Percentiles rank a stretch among this genome's conserved stretches.
These are phyloP conservation scores for Drechslerella dactyloides DNA, from an alignment of 2,329 filamentous ascomycete species.

Conservation along the genomic window DNA sequence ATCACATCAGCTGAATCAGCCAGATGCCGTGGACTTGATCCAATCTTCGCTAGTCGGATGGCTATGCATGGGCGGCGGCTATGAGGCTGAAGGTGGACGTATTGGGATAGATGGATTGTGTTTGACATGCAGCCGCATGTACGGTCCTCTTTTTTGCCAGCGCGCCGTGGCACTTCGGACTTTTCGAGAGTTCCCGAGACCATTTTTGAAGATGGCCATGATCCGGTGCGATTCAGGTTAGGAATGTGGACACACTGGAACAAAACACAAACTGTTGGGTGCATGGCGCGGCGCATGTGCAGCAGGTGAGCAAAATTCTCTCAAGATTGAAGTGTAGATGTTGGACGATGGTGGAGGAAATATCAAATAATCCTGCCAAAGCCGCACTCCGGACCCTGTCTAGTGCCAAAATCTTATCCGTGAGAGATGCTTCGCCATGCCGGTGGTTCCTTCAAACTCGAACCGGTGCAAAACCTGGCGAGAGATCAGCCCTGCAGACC, in stretches of 20 bases:
- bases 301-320: no score
- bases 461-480: no score
- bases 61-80: constrained; percentile 10
- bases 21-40: not conserved
- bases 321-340: no score
- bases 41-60: not conserved
- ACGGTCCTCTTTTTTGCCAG: constrained; percentile 32
- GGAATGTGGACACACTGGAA: constrained; percentile 38
- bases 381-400: no score
- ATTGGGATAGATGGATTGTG: not conserved
- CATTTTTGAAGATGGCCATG: constrained; percentile 13
- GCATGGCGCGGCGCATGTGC: no score
- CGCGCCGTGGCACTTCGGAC: constrained; percentile 30
- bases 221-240: constrained; percentile 16
- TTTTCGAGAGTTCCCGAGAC: no score
- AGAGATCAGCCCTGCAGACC: no score
- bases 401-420: no score
- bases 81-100: constrained; percentile 32
- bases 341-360: no score
- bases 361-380: no score
- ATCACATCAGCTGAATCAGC: constrained; percentile 1
- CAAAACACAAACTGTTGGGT: constrained; percentile 1
- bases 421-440: no score
- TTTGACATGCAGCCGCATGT: constrained; percentile 44
- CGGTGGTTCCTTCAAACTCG: no score